phyloP scores from a whole-genome alignment of 148 eudicot species.

The Silene uniflora region DNA sequence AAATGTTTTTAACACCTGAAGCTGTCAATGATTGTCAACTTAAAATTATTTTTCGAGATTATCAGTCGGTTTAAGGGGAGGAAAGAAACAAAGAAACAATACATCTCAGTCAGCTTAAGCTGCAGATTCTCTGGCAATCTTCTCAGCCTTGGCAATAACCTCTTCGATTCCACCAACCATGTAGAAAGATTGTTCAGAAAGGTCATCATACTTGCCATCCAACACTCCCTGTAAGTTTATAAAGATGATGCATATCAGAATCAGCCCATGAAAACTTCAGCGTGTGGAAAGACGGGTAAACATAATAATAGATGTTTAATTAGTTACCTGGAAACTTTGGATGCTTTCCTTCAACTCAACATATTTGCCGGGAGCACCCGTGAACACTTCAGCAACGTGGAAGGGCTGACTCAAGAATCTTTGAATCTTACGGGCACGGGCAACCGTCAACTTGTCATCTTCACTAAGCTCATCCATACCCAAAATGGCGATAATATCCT shows the following conservation, averaged over 20 bases:
- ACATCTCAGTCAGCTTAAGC: conserved; percentile 38
- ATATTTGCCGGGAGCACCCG: conserved; percentile 97
- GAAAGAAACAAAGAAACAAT: conserved; percentile 10
- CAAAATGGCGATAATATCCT: conserved; percentile 96
- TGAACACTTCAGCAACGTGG: conserved; percentile 99
- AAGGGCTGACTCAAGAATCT: conserved; percentile 97
- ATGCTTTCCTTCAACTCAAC: conserved; percentile 97
- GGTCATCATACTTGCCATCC: conserved; percentile 97
- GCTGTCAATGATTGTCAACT: conserved; percentile 33
- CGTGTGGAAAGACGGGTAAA: not conserved
- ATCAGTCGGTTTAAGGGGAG: conserved; percentile 27
- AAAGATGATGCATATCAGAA: too few relatives aligned
- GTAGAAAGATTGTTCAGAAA: conserved; percentile 91
- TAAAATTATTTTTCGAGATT: conserved; percentile 49
- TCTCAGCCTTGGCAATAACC: conserved; percentile 97
- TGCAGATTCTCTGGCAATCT: conserved; percentile 84
- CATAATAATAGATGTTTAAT: not conserved
- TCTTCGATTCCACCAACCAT: conserved; percentile 99
- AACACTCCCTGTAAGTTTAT: conserved; percentile 65
- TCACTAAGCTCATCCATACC: conserved; percentile 99
- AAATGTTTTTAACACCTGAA: conserved; percentile 29
- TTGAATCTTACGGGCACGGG: conserved; percentile 97
- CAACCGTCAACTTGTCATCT: conserved; percentile 94
- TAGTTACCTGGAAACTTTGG: conserved; percentile 83
- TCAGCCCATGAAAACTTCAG: too few relatives aligned